Base-by-base conservation (phyloP, 73 alveolate species). In the Stentor coeruleus region DNA sequence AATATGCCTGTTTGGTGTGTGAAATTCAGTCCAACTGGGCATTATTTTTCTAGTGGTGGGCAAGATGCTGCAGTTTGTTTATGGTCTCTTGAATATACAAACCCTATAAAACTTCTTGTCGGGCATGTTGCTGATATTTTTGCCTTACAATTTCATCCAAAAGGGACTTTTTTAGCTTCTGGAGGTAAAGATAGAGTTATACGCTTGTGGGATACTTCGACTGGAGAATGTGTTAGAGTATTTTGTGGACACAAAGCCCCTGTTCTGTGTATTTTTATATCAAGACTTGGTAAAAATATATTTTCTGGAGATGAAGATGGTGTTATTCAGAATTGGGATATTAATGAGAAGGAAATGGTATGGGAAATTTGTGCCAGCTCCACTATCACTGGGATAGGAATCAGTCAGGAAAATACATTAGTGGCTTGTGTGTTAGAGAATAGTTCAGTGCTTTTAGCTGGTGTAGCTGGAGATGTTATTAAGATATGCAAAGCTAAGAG, bases 101-200 rank as follows among this genome's bases (percentile, higher is more conserved):
- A 87, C 0, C 95, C 98, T 38, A 57, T 95, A 31, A 81, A 96
- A 82, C 84, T 89, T 3, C 91, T 93, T 76, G 90, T 76, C 3
- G 99, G 99, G 28, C 99, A 95, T 84, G 86, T 91, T 35, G 81
- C 93, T 38, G 99, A 95, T 84, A 95, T 95, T 59, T 96, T 93
- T 57, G 74, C 85, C 3, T 93, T 95, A 2, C 91, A 88, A 66
- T 95, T 95, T 91, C 99, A 95, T 85, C 99, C 99, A 15, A 95
- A 93, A 80, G 85, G 91, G 42, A 95, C 91, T 76, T 95, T 93
- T 84, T 74, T 95, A 81, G 95, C 97, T 74, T 91, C 98, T 30
- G 96, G 98, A 59, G 90, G 97, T 14, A 91, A 86, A 83, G 99
- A 95, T 89, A 93, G 90, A 87, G 91, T 96, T 58, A 89, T 95